These are phyloP conservation scores for Vitis hybrid DNA, from an alignment of 177 flowering plant genomes.

Conservation along the genomic window DNA sequence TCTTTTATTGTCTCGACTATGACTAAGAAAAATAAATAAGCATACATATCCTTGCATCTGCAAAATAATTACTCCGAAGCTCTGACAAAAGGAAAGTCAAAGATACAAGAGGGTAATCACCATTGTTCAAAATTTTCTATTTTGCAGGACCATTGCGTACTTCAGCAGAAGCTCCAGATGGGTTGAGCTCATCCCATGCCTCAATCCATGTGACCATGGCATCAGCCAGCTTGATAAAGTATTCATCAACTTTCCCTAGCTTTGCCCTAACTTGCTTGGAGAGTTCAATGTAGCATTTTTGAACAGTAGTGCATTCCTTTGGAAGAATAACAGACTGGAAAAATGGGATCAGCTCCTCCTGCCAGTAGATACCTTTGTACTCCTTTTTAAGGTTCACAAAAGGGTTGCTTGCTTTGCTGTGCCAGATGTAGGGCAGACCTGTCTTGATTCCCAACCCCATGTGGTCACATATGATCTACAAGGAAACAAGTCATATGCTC, in stretches of 20 bases:
- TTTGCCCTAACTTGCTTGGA: constrained; percentile 63
- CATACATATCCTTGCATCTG: neutral
- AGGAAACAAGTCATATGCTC: neutral
- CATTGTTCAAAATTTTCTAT: constrained; percentile 6
- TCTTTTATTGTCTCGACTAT: neutral
- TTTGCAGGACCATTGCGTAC: constrained; percentile 36
- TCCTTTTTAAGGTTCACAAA: constrained; percentile 76
- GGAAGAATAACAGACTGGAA: constrained; percentile 56
- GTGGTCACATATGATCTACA: constrained; percentile 37
- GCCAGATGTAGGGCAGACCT: constrained; percentile 78
- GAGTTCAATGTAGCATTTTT: constrained; percentile 69
- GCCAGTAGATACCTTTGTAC: constrained; percentile 81
- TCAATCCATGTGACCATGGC: constrained; percentile 84
- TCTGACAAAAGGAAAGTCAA: neutral
- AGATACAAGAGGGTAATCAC: neutral
- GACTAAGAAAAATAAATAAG: neutral
- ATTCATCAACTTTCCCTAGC: constrained; percentile 60
- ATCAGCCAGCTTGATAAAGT: constrained; percentile 65
- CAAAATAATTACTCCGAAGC: constrained; percentile 18
- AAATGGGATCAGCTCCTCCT: constrained; percentile 73
- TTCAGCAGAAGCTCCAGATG: constrained; percentile 28
- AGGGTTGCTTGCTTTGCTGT: constrained; percentile 84
- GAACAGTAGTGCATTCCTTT: constrained; percentile 66
- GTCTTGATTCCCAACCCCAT: constrained; percentile 73
- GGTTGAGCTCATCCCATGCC: constrained; percentile 80